phyloP scores from a whole-genome alignment of 2,329 filamentous ascomycete species.

The Trichophyton simii region DNA sequence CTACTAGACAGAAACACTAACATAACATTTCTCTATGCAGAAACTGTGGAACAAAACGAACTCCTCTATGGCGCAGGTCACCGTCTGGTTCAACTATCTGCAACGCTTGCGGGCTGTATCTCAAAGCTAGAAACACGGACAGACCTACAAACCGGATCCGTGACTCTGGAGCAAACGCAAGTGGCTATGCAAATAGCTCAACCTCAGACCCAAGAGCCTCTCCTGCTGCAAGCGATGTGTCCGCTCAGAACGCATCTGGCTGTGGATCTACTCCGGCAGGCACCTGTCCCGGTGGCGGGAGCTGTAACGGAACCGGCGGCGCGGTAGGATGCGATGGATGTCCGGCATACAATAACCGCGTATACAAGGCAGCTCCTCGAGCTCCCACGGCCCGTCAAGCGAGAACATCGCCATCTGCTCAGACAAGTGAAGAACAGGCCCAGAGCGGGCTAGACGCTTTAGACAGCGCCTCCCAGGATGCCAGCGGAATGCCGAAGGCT shows the following conservation, averaged over 20 bases:
- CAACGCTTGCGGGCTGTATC: conserved; percentile 91
- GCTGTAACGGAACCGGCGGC: conserved; percentile 91
- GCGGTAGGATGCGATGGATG: conserved; percentile 92
- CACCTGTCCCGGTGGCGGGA: conserved; percentile 89
- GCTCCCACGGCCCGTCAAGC: conserved; percentile 22
- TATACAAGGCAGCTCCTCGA: conserved; percentile 66
- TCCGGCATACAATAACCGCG: conserved; percentile 91
- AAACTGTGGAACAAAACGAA: conserved; percentile 89
- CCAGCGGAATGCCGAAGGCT: conserved; percentile 56
- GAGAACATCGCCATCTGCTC: conserved; percentile 21
- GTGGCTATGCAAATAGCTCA: conserved; percentile 13
- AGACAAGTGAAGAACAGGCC: conserved; percentile 12
- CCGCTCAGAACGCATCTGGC: conserved; percentile 21
- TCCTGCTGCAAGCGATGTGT: conserved; percentile 27
- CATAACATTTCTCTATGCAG: conserved; percentile 36
- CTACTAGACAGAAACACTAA: neutral
- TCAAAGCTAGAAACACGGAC: conserved; percentile 83
- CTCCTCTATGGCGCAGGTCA: conserved; percentile 86
- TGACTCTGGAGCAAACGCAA: conserved; percentile 36
- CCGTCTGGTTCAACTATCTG: conserved; percentile 91
- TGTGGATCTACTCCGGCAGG: conserved; percentile 42
- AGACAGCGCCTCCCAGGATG: conserved; percentile 18
- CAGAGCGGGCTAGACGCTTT: conserved; percentile 16
- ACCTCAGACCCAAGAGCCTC: conserved; percentile 13
- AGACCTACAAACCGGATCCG: conserved; percentile 85